Base-by-base conservation (phyloP, 148 eudicot species). In the Beta vulgaris region DNA sequence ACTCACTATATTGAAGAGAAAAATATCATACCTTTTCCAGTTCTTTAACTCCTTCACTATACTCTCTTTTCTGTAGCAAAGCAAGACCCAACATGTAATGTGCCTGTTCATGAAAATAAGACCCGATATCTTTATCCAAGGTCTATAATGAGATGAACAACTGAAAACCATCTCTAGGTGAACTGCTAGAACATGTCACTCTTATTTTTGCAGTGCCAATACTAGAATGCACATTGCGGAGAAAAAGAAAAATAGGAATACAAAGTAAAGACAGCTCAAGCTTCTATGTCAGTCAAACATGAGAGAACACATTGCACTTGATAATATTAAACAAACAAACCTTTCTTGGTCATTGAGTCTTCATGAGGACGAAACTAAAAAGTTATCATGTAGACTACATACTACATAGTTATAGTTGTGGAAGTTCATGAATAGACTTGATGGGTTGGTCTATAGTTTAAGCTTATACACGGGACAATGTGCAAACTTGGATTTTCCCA, bases 21-120 rank as follows among this genome's bases (percentile, higher is more conserved):
- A 26, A 40, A 6, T 6, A 29, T 28, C 80, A 67, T 83, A 93
- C 98, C 81, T 80, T 91, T 77, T 93, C 89, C 82, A 93, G 75
- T 80, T 89, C 85, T 79, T 80, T 89, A 35, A 85, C 86, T 58
- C 96, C 98, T 69, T 89, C 89, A 43, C 81, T 76, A 73, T 79
- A 91, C 23, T 79, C 86, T 74, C 82, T 53, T 78, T 73, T 85
- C 79, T 85, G 86, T 44, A 89, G 81, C 83, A 93, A 83, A 61
- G 98, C 91, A 74, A 89, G 93, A 68, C 93, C 96, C 49, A 93
- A 86, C 89, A 89, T 87, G 74, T 91, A 93, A 74, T 89, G 96
- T 35, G 87, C 98, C 98, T 92, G 87, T 73, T 61, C 68, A 36
- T 15, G 42, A 48, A 76, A 63, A 68, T 6, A 29, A 65, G 43